Evolutionary conservation across 257 asterid genomes (phyloP), one percentile per base, ranked within the genome.

Genomic region (Solanum etuberosum): DNA sequence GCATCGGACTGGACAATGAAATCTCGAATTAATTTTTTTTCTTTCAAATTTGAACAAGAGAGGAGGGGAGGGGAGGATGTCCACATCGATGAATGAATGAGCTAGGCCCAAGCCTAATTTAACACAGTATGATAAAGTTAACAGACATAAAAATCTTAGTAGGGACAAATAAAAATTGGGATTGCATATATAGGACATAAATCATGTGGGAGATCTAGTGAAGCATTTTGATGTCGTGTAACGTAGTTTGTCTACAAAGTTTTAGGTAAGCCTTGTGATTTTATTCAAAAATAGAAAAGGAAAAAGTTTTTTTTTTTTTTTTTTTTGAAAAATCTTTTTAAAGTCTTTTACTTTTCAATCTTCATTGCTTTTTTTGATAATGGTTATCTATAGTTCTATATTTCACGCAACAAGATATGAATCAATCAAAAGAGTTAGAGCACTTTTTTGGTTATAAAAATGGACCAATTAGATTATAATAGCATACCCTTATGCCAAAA

Each of bases 181-280:
- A 68, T 46, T 78, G 48, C n/a, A n/a, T n/a, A n/a, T 20, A 73
- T 35, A 34, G 90, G 85, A 89, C 90, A 35, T 88, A 90, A 82
- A 82, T 77, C 89, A 85, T 83, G 89, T 57, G 88, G 86, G 86
- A 42, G 25, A 63, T 63, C 32, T 63, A 72, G 72, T 38, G 59
- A 54, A 31, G 23, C 23, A 40, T n/a, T 76, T 72, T 74, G n/a
- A 71, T 71, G 37, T 27, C 18, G 80, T 83, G 89, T 40, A 63
- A 61, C 46, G 12, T 72, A 29, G 11, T 80, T 9, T 32, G 27
- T 38, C 86, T 34, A 68, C 59, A 82, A 31, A 7, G 35, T 27
- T 71, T 71, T 8, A 37, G 54, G 83, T 37, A 25, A 40, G 25
- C 18, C 27, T n/a, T 23, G 63, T 54, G 11, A 6, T 54, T 54